Evolutionary conservation across 192 early-diverging fungal genomes (phyloP), one percentile per base, ranked within the genome.

Genomic region (Gaertneriomyces sp.): DNA sequence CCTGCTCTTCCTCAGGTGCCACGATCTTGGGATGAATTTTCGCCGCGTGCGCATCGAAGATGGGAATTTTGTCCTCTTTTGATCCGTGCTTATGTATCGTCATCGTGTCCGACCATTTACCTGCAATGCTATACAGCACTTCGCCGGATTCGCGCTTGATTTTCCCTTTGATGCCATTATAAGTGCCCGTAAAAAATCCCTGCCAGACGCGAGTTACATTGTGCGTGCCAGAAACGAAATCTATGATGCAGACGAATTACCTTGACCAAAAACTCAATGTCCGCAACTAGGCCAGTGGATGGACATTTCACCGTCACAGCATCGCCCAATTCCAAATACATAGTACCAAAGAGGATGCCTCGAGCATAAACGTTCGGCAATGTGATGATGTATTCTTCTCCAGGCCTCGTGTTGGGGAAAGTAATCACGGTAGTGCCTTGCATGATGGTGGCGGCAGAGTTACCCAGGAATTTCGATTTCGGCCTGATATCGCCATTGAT

Each of bases 331-430:
- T 97, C 95, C 53, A 97, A 74, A 44, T 89, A 85, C 95, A 97
- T 95, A 38, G 85, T 95, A 38, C 95, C 95, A 76, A 96, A 91
- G 64, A 96, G 56, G 45, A 97, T 90, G 4, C 93, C 91, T 7
- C 95, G 83, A 5, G 93, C 95, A 71, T 95, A 97, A 61, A 95
- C 84, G 73, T 97, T 97, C 9, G 95, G 95, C 73, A 91, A 88
- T 0, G 83, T 86, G 61, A 97, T 86, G 42, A 82, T 71, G 77
- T 94, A 95, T 41, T 80, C 81, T 60, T 97, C 93, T 47, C 84
- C 78, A 63, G 85, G 76, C 62, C 80, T 64, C 74, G 86, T 67
- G 14, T 49, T 33, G 38, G 82, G 74, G 64, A 93, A 84, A 5
- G 71, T 68, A 16, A 90, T 80, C 66, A 81, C 74, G 52, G 80